Conservation (phyloP, 495 filamentous ascomycete genomes). For the Tuber brumale region DNA sequence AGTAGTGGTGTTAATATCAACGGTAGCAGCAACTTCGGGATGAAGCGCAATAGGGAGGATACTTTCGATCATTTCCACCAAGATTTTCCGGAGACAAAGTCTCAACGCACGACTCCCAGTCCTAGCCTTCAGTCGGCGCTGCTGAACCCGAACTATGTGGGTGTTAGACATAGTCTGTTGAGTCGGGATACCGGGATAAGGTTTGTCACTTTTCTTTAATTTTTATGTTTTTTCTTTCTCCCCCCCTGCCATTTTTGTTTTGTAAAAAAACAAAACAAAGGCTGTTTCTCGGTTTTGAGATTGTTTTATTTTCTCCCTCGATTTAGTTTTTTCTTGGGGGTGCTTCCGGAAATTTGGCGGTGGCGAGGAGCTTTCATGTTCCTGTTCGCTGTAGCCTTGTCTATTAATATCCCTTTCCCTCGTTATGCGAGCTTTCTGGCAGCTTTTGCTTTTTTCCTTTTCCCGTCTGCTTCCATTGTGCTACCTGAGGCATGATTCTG, state of each 20-base stretch:
- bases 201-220: background rate
- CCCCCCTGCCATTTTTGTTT: background rate
- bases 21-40: slow-evolving; percentile 21
- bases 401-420: background rate
- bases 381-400: background rate
- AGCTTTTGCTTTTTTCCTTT: background rate
- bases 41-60: slow-evolving; percentile 34
- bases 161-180: background rate
- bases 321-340: background rate
- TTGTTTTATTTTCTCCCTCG: background rate
- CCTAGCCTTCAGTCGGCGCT: background rate
- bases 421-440: background rate
- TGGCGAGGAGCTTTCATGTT: background rate
- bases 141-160: background rate
- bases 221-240: background rate
- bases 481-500: background rate
- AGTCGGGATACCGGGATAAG: background rate
- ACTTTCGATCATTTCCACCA: slow-evolving; percentile 2
- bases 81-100: slow-evolving; percentile 29
- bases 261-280: background rate
- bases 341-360: background rate
- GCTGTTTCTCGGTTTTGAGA: background rate
- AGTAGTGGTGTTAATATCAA: slow-evolving; percentile 26
- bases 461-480: slow-evolving; percentile 5
- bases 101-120: slow-evolving; percentile 34